Conservation (phyloP, 2,329 filamentous ascomycete species). For the Xylaria sp. region DNA sequence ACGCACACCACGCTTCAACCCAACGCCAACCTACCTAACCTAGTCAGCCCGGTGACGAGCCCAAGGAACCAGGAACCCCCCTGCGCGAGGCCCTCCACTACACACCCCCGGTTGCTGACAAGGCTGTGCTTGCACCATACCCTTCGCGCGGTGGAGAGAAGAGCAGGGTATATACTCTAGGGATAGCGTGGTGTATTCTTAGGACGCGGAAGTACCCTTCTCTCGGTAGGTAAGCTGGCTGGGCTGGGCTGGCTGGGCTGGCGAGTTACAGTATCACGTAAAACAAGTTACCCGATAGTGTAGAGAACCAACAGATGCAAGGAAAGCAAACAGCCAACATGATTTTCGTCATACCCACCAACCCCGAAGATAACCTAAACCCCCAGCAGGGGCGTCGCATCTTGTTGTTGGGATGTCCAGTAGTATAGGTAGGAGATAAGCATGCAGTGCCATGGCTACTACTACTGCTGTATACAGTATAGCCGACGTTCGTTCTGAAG, state of each 20-base stretch:
- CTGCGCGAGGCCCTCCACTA: conserved; percentile 13
- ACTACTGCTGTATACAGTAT: neutral
- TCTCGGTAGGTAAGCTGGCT: conserved; percentile 5
- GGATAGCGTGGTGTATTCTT: conserved; percentile 21
- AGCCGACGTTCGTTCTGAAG: conserved; percentile 1
- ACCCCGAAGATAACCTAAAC: neutral
- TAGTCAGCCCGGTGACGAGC: conserved; percentile 24
- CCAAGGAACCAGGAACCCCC: conserved; percentile 29
- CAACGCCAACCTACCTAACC: neutral
- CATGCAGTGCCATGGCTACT: conserved; percentile 1
- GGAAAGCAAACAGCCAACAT: neutral
- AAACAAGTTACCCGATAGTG: conserved; percentile 5
- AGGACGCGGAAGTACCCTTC: conserved; percentile 24
- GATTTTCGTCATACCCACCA: conserved; percentile 19
- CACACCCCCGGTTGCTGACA: conserved; percentile 24
- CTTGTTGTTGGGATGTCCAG: neutral
- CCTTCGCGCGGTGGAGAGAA: neutral
- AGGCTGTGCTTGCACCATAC: conserved; percentile 10
- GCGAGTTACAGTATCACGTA: conserved; percentile 3
- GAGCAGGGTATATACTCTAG: conserved; percentile 10
- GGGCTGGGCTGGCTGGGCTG: neutral
- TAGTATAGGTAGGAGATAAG: conserved; percentile 1
- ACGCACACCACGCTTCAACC: conserved; percentile 4
- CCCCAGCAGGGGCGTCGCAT: conserved; percentile 9
- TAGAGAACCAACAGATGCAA: neutral